These are phyloP conservation scores for Boechera stricta DNA, from an alignment of 345 rosid genomes.

Conservation along the genomic window DNA sequence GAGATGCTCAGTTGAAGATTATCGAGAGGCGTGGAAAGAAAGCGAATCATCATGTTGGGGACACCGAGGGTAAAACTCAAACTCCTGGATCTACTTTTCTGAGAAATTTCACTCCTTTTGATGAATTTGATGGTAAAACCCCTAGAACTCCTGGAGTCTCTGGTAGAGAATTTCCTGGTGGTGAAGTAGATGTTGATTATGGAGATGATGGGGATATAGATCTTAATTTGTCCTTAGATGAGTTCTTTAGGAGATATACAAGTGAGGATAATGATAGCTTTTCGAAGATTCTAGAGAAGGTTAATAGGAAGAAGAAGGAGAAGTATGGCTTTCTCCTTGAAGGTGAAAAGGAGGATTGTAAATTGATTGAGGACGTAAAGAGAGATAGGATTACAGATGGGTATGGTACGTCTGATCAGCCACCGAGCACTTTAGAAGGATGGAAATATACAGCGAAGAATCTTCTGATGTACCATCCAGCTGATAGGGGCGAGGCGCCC, in stretches of 20 bases:
- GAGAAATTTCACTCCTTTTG: conserved; percentile 79
- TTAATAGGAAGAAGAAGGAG: conserved; percentile 86
- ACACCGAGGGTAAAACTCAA: conserved; percentile 58
- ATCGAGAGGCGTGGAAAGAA: conserved; percentile 79
- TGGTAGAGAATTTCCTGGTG: conserved; percentile 47
- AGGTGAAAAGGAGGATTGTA: conserved; percentile 61
- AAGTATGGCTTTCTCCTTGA: conserved; percentile 63
- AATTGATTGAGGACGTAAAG: conserved; percentile 60
- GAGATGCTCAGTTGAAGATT: conserved; percentile 95
- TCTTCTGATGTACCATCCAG: conserved; percentile 93
- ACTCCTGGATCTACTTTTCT: conserved; percentile 90
- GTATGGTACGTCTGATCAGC: conserved; percentile 94
- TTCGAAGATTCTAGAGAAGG: conserved; percentile 82
- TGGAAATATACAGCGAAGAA: conserved; percentile 92
- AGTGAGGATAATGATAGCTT: conserved; percentile 96
- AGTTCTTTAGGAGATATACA: conserved; percentile 82
- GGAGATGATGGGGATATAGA: conserved; percentile 55
- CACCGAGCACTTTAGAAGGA: conserved; percentile 79
- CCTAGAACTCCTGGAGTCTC: conserved; percentile 55
- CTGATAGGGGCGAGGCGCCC: conserved; percentile 85
- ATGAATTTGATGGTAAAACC: conserved; percentile 67
- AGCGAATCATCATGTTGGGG: conserved; percentile 45
- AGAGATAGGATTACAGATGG: conserved; percentile 92
- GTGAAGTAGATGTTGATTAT: conserved; percentile 45
- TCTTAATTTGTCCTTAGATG: conserved; percentile 67